Evolutionary conservation across 129 eudicot genomes (phyloP), one percentile per base, ranked within the genome.

Genomic region (Arctium lappa): DNA sequence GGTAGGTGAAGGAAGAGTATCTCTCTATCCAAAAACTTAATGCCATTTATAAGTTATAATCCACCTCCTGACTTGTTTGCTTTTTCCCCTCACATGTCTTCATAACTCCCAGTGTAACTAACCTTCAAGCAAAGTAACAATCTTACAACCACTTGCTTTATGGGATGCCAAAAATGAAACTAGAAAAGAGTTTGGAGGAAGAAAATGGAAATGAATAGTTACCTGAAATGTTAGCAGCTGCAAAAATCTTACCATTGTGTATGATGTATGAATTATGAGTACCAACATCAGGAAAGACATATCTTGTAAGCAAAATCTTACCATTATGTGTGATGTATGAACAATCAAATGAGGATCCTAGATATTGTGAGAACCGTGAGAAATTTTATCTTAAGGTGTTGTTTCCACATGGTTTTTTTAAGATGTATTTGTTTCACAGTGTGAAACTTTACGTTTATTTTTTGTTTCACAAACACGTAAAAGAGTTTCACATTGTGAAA

Each of bases 51-150:
- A 65, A 65, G 40, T 75, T 75, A 66, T 34, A 66, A 65, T 76
- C 81, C 86, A 76, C 82, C 72, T 83, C 72, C 81, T 76, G 86
- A 83, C 78, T 76, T 76, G 65, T 69, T 75, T 83, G 86, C 81
- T 76, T 74, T 81, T 74, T n/a, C 69, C 33, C 69, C 50, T 65
- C 80, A 68, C 69, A 83, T 32, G 75, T 33, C 22, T 34, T 76
- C 75, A 83, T 53, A 76, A 83, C 71, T 79, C 69, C 65, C 76
- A 40, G 33, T 79, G 82, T 79, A 69, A 79, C 74, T 76, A 82
- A 68, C 76, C 74, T 82, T 76, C 71, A 76, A 83, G 53, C 38
- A 69, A 70, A 48, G 70, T 80, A 50, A 46, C 81, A 76, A 83
- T 50, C 81, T 37, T 46, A 66, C 81, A 76, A 50, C 81, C 12